A percentile compares a stretch with the other conserved stretches of the same genome.
These are phyloP conservation scores for Phytophthora tubulina DNA, from an alignment of 352 stramenopile genomes.

Conservation along the genomic window DNA sequence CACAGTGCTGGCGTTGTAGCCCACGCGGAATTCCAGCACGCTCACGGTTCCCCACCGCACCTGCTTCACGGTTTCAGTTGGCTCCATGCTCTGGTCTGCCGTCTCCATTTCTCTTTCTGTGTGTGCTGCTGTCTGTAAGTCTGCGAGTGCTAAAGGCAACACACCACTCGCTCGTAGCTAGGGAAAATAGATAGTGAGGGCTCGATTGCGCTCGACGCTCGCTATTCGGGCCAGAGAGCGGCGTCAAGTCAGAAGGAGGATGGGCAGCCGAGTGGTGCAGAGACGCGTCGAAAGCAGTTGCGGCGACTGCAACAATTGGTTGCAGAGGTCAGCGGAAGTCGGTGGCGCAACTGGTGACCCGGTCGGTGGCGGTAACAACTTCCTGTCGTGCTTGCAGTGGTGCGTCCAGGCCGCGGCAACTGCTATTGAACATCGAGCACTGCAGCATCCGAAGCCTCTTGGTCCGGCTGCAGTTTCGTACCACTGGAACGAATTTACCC, in stretches of 20 bases:
- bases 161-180: neutral
- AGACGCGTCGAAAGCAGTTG: constrained; percentile 23
- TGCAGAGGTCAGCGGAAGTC: constrained; percentile 9
- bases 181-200: constrained; percentile 22
- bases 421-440: neutral
- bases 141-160: neutral
- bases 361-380: constrained; percentile 12
- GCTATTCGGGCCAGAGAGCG: constrained; percentile 10
- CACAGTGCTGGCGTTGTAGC: constrained; percentile 62
- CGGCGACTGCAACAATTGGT: constrained; percentile 21
- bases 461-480: neutral
- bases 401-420: too few relatives aligned
- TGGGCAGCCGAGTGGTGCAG: neutral
- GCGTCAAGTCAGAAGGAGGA: constrained; percentile 14
- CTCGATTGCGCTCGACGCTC: constrained; percentile 18
- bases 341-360: neutral
- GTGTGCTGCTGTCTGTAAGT: constrained; percentile 1
- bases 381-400: neutral
- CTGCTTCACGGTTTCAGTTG: constrained; percentile 37
- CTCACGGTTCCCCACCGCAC: constrained; percentile 57
- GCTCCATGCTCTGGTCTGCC: constrained; percentile 7
- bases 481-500: neutral
- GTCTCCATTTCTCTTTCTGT: constrained; percentile 8
- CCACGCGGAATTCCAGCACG: constrained; percentile 59
- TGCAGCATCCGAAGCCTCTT: too few relatives aligned